Percentiles rank a stretch among this genome's conserved stretches.
phyloP scores from a whole-genome alignment of 208 protist species.

The Herpetomonas samuelpessoai region DNA sequence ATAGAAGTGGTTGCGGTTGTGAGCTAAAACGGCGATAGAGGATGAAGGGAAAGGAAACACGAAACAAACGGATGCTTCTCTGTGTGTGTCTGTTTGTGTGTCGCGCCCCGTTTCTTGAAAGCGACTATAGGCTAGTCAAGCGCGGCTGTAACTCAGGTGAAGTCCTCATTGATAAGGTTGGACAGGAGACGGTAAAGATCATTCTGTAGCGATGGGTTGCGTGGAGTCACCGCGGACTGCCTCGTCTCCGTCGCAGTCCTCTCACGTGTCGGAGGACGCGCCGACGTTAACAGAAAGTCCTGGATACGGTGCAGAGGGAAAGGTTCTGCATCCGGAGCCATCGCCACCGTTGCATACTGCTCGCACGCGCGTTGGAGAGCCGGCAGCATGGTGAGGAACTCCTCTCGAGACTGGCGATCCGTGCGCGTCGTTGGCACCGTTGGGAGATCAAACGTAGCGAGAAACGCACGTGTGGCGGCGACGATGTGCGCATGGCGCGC shows the following conservation, averaged over 20 bases:
- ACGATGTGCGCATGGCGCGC: too few relatives aligned
- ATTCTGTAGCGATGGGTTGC: too few relatives aligned
- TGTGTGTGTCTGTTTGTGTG: neutral
- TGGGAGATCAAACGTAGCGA: neutral
- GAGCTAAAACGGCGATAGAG: too few relatives aligned
- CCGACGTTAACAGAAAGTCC: constrained; percentile 16
- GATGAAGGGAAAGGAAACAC: too few relatives aligned
- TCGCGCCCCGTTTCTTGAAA: neutral
- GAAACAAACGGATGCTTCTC: too few relatives aligned
- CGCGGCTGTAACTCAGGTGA: neutral
- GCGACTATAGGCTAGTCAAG: neutral
- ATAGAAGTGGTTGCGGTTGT: too few relatives aligned
- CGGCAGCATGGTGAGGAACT: constrained; percentile 4
- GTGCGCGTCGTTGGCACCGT: neutral
- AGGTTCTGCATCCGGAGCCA: constrained; percentile 1
- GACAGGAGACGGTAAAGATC: neutral
- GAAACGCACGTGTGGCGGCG: neutral
- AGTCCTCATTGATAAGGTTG: too few relatives aligned
- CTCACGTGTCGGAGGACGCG: neutral
- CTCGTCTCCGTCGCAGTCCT: neutral
- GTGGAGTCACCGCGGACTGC: too few relatives aligned
- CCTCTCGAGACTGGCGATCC: neutral
- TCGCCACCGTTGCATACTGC: constrained; percentile 3
- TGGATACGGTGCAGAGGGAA: constrained; percentile 22
- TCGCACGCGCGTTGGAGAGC: constrained; percentile 24